Evolutionary conservation across 495 filamentous ascomycete genomes (phyloP).

Genomic region (Xylaria venustula): DNA sequence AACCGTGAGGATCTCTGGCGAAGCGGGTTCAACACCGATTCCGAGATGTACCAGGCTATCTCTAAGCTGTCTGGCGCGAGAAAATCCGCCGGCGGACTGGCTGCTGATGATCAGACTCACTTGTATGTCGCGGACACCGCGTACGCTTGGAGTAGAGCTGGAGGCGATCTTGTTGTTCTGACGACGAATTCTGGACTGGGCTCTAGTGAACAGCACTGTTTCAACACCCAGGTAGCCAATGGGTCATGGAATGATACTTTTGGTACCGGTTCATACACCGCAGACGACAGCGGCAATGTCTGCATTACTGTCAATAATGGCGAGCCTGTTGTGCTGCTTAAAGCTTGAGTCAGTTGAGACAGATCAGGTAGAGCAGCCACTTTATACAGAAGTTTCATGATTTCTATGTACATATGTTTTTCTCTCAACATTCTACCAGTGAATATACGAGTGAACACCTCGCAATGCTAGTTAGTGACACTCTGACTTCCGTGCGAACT

Average conservation of each 20-base stretch:
- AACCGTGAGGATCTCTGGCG: constrained; percentile 79
- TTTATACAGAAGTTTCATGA: neutral
- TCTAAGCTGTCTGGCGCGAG: constrained; percentile 29
- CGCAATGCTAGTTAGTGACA: too few relatives aligned
- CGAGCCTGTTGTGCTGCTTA: constrained; percentile 27
- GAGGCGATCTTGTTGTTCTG: constrained; percentile 38
- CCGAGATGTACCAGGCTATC: constrained; percentile 55
- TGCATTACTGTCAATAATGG: constrained; percentile 23
- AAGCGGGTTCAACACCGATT: constrained; percentile 57
- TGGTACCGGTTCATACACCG: constrained; percentile 15
- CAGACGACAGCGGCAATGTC: constrained; percentile 22
- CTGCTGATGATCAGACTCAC: constrained; percentile 38
- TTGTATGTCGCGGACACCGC: constrained; percentile 36
- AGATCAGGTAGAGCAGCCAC: too few relatives aligned
- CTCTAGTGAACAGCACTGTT: constrained; percentile 32
- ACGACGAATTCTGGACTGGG: constrained; percentile 41
- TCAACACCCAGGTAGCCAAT: constrained; percentile 33
- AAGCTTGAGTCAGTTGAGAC: constrained; percentile 7
- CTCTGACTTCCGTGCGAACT: too few relatives aligned
- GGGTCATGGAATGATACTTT: constrained; percentile 27
- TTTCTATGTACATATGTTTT: too few relatives aligned
- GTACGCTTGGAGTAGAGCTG: constrained; percentile 40
- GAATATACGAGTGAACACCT: too few relatives aligned
- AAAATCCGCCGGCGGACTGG: constrained; percentile 38
- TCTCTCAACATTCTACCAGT: too few relatives aligned